Evolutionary conservation across 106 monocot species (phyloP).

Genomic region (Hemerocallis citrina): DNA sequence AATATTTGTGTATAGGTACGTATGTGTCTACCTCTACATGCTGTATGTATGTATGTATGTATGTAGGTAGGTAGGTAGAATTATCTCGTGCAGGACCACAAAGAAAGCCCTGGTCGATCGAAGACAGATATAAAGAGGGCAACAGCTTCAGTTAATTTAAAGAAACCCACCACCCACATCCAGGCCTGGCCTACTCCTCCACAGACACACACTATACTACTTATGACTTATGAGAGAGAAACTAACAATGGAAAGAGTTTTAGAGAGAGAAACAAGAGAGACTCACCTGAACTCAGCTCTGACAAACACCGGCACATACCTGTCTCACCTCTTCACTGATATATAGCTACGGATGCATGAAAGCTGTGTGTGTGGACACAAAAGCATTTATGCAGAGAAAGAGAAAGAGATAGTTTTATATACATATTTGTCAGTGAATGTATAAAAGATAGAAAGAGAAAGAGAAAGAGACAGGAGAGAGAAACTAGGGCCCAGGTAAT

Average conservation of each 20-base stretch:
- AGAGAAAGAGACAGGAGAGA: no score
- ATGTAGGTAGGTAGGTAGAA: no score
- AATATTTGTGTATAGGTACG: no score
- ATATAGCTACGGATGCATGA: background rate
- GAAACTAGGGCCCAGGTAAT: no score
- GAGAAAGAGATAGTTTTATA: no score
- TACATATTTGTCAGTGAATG: no score
- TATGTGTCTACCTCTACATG: no score
- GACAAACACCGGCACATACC: background rate
- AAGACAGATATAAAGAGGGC: conserved; percentile 6
- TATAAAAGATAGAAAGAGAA: no score
- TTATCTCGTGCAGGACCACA: conserved; percentile 10
- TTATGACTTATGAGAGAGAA: no score
- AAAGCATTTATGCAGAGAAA: background rate
- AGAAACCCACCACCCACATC: conserved; percentile 2
- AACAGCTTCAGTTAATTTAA: background rate
- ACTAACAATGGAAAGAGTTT: no score
- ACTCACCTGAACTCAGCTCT: no score
- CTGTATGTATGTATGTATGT: no score
- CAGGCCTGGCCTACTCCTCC: background rate
- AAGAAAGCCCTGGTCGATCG: conserved; percentile 2
- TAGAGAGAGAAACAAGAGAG: background rate
- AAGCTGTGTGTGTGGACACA: background rate
- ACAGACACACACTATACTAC: background rate
- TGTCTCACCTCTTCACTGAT: background rate